Conservation (phyloP, 306 rosid species). For the Rosa rugosa region DNA sequence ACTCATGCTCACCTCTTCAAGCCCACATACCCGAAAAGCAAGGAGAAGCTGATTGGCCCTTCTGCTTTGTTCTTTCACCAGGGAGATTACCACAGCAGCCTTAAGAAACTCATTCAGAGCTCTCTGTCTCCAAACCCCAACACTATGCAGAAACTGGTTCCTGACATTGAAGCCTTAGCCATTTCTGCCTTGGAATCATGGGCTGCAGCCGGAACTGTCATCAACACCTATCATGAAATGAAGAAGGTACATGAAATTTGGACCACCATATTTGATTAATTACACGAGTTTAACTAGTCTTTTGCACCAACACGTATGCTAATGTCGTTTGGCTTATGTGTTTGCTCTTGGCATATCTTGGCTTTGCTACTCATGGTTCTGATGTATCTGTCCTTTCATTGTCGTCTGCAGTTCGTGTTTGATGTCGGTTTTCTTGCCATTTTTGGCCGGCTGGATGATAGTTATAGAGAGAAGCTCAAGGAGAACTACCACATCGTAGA, state of each 20-base stretch:
- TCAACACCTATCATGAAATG: conserved; percentile 65
- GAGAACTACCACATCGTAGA: conserved; percentile 69
- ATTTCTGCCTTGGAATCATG: conserved; percentile 61
- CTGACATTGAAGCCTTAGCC: conserved; percentile 49
- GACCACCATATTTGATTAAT: not conserved
- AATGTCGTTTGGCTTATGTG: not conserved
- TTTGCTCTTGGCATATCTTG: not conserved
- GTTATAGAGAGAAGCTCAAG: conserved; percentile 56
- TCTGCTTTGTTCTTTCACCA: conserved; percentile 88
- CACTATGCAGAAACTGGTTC: conserved; percentile 40
- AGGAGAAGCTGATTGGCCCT: conserved; percentile 85
- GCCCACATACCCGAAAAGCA: conserved; percentile 89
- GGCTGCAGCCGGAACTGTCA: conserved; percentile 40
- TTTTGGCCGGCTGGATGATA: conserved; percentile 62
- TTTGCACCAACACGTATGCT: not conserved
- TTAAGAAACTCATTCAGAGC: conserved; percentile 64
- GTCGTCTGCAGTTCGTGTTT: conserved; percentile 63
- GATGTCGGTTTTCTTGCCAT: conserved; percentile 71
- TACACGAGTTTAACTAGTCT: not conserved
- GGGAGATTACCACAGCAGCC: conserved; percentile 64
- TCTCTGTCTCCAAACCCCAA: conserved; percentile 57
- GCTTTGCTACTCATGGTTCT: not conserved
- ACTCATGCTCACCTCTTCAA: conserved; percentile 77
- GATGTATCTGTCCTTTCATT: conserved; percentile 1
- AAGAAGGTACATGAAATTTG: conserved; percentile 52